Conservation (phyloP, 805 yeast genomes). For the Yamadazyma olivae region DNA sequence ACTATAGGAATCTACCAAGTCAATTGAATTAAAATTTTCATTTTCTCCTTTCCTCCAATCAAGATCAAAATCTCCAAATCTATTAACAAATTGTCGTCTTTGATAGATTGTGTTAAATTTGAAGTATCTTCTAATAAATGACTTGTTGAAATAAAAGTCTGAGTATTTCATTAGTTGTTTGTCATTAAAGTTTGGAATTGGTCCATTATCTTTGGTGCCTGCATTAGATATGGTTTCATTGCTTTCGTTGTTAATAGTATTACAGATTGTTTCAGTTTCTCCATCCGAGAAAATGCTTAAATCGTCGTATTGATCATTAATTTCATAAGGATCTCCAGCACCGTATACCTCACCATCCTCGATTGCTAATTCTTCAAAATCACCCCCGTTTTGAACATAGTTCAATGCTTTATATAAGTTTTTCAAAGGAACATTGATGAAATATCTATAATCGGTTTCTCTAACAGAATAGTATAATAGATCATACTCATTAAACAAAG, state of each 20-base stretch:
- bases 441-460: constrained; percentile 37
- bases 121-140: constrained; percentile 28
- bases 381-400: constrained; percentile 28
- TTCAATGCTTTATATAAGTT: constrained; percentile 46
- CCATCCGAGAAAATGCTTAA: constrained; percentile 9
- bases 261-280: not conserved
- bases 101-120: constrained; percentile 42
- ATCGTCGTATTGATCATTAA: constrained; percentile 19
- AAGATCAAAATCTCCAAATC: constrained; percentile 38
- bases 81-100: constrained; percentile 38
- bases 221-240: constrained; percentile 3
- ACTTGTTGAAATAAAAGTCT: constrained; percentile 30
- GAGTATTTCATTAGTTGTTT: constrained; percentile 27
- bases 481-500: constrained; percentile 40
- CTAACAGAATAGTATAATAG: constrained; percentile 39
- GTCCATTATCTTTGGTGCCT: constrained; percentile 2
- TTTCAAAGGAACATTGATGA: constrained; percentile 46
- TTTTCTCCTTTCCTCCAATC: constrained; percentile 22
- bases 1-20: constrained; percentile 9
- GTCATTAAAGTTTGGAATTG: constrained; percentile 6
- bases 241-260: not conserved
- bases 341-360: constrained; percentile 22
- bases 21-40: constrained; percentile 11
- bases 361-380: constrained; percentile 14
- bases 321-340: constrained; percentile 20